These are phyloP conservation scores for Litsea cubeba DNA, from an alignment of 164 flowering plant species.

Conservation along the genomic window DNA sequence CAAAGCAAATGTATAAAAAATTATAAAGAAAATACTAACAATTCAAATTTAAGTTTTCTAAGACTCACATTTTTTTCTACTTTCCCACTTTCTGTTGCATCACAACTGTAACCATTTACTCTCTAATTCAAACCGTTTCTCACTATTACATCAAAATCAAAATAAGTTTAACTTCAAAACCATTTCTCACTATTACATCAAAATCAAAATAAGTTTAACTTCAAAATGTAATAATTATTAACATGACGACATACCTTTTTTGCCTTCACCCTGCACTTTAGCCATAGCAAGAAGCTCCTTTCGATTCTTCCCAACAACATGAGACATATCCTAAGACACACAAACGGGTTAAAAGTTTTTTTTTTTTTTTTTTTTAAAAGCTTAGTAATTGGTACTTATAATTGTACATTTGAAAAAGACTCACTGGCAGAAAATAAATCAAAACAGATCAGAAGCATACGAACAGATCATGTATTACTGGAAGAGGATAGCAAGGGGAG, in stretches of 20 bases:
- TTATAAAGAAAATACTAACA: not conserved
- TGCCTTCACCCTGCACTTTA: constrained; percentile 58
- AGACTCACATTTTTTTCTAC: not conserved
- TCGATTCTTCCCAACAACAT: constrained; percentile 83
- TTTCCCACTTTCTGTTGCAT: not conserved
- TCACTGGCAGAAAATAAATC: not conserved
- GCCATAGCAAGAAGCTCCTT: constrained; percentile 97
- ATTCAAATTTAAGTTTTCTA: not conserved
- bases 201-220: not conserved
- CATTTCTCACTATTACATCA: not conserved
- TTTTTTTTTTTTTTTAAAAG: too few relatives aligned
- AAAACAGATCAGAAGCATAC: not conserved
- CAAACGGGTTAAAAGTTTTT: not conserved
- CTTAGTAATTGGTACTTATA: not conserved
- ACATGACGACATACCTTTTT: constrained; percentile 51
- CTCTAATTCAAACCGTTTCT: too few relatives aligned
- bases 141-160: too few relatives aligned
- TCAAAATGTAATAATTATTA: not conserved
- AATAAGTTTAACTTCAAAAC: too few relatives aligned
- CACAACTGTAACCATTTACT: not conserved
- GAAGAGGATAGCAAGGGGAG: constrained; percentile 90
- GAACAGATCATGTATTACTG: constrained; percentile 44
- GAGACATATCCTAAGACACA: constrained; percentile 77
- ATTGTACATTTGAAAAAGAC: not conserved
- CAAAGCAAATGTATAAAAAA: not conserved